These are phyloP conservation scores for Peniophora sp. DNA, from an alignment of 1,284 basidiomycete genomes.

Conservation along the genomic window DNA sequence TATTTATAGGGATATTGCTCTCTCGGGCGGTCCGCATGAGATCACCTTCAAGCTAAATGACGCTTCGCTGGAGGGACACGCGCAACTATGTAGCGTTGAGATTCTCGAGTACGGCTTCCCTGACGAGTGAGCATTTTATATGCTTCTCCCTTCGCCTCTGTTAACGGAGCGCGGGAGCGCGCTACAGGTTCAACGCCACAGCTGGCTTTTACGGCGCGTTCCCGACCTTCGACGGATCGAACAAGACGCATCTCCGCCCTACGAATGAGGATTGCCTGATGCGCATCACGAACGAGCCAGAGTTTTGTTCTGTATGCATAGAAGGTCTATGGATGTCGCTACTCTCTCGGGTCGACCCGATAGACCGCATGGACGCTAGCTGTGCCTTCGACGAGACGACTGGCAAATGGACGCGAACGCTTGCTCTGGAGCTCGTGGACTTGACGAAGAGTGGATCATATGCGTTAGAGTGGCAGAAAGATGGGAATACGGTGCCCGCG, in stretches of 20 bases:
- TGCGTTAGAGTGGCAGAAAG: slow-evolving; percentile 43
- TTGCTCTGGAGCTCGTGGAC: slow-evolving; percentile 44
- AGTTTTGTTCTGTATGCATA: slow-evolving; percentile 71
- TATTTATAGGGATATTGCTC: slow-evolving; percentile 29
- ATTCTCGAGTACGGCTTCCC: slow-evolving; percentile 68
- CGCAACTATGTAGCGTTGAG: slow-evolving; percentile 72
- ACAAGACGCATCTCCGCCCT: slow-evolving; percentile 60
- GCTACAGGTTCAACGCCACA: slow-evolving; percentile 51
- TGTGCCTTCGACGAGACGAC: slow-evolving; percentile 18
- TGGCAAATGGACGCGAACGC: slow-evolving; percentile 15
- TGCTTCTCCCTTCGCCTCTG: too few species aligned
- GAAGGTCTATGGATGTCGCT: slow-evolving; percentile 69
- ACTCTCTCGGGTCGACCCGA: slow-evolving; percentile 47
- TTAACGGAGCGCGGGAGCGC: slow-evolving; percentile 1
- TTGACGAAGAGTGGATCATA: slow-evolving; percentile 43
- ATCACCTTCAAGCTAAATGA: slow-evolving; percentile 53
- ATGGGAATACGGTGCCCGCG: slow-evolving; percentile 31
- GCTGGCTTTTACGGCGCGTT: slow-evolving; percentile 64
- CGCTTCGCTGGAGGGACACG: slow-evolving; percentile 40
- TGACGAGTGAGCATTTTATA: too few species aligned
- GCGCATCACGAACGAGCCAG: slow-evolving; percentile 63
- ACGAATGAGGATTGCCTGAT: slow-evolving; percentile 83
- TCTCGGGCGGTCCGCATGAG: slow-evolving; percentile 44
- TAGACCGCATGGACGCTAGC: slow-evolving; percentile 40
- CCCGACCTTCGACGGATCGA: slow-evolving; percentile 58